These are phyloP conservation scores for Saksenaea vasiformis DNA, from an alignment of 371 early-diverging fungal species.

Conservation along the genomic window DNA sequence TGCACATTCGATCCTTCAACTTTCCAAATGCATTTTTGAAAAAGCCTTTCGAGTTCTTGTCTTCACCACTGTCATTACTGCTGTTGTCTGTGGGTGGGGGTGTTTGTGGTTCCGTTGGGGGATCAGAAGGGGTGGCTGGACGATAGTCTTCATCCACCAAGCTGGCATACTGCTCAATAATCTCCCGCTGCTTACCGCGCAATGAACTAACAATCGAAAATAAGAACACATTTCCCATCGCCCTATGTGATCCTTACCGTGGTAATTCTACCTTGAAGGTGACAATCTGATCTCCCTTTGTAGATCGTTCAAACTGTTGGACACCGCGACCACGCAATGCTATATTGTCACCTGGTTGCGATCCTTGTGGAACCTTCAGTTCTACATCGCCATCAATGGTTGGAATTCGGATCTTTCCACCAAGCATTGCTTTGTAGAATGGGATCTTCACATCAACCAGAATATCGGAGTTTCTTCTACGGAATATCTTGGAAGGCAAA, in stretches of 20 bases:
- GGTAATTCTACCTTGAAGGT: conserved; percentile 81
- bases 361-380: conserved; percentile 78
- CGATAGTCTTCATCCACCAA: conserved; percentile 38
- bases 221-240: neutral
- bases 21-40: conserved; percentile 38
- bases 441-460: conserved; percentile 75
- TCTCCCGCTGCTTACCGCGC: conserved; percentile 35
- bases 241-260: conserved; percentile 27
- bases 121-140: conserved; percentile 10
- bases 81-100: conserved; percentile 6
- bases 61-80: neutral
- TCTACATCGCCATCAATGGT: conserved; percentile 95
- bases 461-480: conserved; percentile 78
- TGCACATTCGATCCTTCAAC: conserved; percentile 23
- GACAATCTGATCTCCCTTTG: conserved; percentile 86
- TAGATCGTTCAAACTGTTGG: conserved; percentile 48
- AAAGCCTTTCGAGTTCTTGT: conserved; percentile 18
- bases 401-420: conserved; percentile 84
- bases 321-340: conserved; percentile 79
- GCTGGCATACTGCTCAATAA: conserved; percentile 37
- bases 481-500: conserved; percentile 70
- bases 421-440: conserved; percentile 82
- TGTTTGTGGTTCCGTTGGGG: conserved; percentile 12
- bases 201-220: conserved; percentile 24
- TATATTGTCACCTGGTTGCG: conserved; percentile 86